Evolutionary conservation across 2,329 filamentous ascomycete genomes (phyloP), one percentile per base, ranked within the genome.

Genomic region (Chrysosporium queenslandicum): DNA sequence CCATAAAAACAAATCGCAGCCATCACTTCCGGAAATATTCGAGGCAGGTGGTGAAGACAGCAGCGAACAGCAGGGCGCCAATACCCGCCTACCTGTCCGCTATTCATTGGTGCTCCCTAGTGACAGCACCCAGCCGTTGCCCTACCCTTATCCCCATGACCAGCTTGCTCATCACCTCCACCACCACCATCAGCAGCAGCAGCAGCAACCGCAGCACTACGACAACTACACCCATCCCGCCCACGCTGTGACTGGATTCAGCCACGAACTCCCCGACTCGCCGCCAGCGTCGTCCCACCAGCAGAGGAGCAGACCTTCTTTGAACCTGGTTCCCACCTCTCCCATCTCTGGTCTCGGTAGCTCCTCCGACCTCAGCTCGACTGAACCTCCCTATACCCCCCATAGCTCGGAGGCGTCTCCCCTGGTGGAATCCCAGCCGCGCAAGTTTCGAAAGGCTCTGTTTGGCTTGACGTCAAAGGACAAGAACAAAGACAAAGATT

Each of bases 401-500:
- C 57, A 53, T n/a, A 56, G 46, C 39, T 45, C 49, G 4, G 51
- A 55, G 23, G 21, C 56, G 9, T 56, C 51, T 46, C 54, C 52
- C 14, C 48, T 48, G 9, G 29, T 53, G n/a, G 56, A 56, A 46
- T 46, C 53, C 5, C 56, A 58, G 25, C 52, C 52, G n/a, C 54
- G 56, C 7, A 59, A 59, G 39, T 49, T 53, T 9, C 50, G 54
- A 42, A 45, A 58, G 39, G 55, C 59, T 8, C 58, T 63, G 37
- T 63, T 63, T 56, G 60, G 60, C 8, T 49, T 63, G 7, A 43
- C 54, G 16, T 59, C 58, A 1, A 60, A 54, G 46, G 48, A 50
- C 29, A 58, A 56, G 36, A 39, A 54, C 16, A 56, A 54, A 40
- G 48, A 55, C 29, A 55, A 55, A 32, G 49, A 55, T 16, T 37